Evolutionary conservation across 2,329 filamentous ascomycete species (phyloP), one percentile per base, ranked within the genome.

Genomic region (Exophiala aquamarina): DNA sequence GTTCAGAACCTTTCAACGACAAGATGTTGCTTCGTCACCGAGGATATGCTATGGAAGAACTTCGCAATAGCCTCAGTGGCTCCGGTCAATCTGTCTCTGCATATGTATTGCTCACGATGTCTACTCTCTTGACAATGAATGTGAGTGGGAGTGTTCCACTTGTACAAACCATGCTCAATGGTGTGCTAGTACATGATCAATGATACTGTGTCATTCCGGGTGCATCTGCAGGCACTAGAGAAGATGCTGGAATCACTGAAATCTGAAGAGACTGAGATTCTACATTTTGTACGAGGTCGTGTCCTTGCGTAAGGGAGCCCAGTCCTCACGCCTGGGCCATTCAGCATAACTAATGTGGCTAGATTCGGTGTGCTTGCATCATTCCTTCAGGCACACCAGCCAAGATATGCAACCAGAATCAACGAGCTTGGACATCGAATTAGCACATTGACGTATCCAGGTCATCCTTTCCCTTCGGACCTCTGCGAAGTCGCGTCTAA

Each of bases 1-100:
- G 49, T 4, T 40, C 39, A 5, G 36, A 48, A 17, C 44, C 49
- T 4, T 40, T 47, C 9, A 31, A 21, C 10, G 44, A 52, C 32
- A 52, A 48, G 35, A 52, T 52, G 49, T 11, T 45, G 31, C 44
- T 52, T 29, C 44, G 44, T 26, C 49, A 52, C 20, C 40, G 44
- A 41, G 40, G 40, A 4, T 2, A 14, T 9, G 44, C 49, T 7
- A 18, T 47, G 18, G 35, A 35, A 14, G 35, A 44, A 9, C 20
- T 52, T 35, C 38, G 49, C 20, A 42, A 39, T 33, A 19, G 5
- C 17, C 44, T 52, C 28, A 36, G 38, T 37, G 13, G 31, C 28
- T 8, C 17, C 19, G 10, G 26, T 2, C 42, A 14, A n/a, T n/a
- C 23, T 7, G 19, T 32, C 29, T 32, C 39, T 9, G 41, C 44